Evolutionary conservation across 768 basidiomycete species (phyloP).

Genomic region (Glaciozyma antarctica): DNA sequence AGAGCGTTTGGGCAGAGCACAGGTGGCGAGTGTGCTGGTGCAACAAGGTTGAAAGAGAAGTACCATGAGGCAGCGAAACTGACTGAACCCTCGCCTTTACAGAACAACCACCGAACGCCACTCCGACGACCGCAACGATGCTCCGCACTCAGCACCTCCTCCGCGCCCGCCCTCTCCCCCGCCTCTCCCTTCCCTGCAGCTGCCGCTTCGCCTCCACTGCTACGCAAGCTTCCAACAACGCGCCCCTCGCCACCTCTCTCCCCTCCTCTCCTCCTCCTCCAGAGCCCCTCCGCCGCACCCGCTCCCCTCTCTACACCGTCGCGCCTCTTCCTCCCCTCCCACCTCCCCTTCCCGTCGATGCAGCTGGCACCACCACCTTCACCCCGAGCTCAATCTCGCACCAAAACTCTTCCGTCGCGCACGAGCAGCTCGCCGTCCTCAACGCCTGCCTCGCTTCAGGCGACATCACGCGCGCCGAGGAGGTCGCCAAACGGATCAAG

Average conservation of each 20-base stretch:
- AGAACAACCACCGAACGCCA: no score
- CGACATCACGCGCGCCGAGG: constrained; percentile 66
- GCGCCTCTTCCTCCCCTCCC: constrained; percentile 11
- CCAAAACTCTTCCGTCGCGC: constrained; percentile 51
- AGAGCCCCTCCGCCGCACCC: no score
- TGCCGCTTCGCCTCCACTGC: not conserved
- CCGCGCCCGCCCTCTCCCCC: not conserved
- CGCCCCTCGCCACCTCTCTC: not conserved
- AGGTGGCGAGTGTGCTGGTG: no score
- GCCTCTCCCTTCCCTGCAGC: not conserved
- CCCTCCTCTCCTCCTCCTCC: constrained; percentile 12
- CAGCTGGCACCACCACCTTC: not conserved
- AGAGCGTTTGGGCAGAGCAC: no score
- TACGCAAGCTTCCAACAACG: not conserved
- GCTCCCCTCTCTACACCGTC: no score
- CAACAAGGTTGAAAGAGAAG: no score
- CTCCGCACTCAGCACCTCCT: not conserved
- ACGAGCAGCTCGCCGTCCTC: constrained; percentile 66
- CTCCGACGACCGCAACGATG: no score
- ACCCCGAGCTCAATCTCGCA: constrained; percentile 39
- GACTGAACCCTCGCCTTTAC: no score
- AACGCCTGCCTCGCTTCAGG: constrained; percentile 72
- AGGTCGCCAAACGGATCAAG: constrained; percentile 61
- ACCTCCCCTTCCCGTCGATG: constrained; percentile 18
- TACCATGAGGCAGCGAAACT: no score